Conservation (phyloP, 257 asterid species). For the Leptodermis oblonga region DNA sequence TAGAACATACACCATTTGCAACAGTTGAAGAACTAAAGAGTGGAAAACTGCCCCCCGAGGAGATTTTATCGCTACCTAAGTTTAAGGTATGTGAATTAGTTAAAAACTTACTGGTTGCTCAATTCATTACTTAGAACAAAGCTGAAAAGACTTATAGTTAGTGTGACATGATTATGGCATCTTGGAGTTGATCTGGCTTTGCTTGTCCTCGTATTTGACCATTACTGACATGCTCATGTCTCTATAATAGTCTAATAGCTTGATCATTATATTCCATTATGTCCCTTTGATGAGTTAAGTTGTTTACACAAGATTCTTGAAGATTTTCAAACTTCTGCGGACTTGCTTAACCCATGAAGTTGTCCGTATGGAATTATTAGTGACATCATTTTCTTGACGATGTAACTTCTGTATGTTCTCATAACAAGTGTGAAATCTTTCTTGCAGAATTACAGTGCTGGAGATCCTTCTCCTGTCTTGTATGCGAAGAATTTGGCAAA, state of each 20-base stretch:
- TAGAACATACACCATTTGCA: constrained; percentile 45
- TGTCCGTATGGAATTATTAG: neutral
- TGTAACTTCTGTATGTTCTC: neutral
- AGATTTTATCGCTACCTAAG: constrained; percentile 82
- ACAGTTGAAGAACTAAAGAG: constrained; percentile 59
- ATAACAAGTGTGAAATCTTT: neutral
- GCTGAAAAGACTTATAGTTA: neutral
- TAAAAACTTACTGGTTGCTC: neutral
- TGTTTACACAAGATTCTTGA: neutral
- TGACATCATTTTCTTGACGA: neutral
- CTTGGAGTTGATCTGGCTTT: neutral
- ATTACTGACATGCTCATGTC: neutral
- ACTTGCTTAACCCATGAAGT: neutral
- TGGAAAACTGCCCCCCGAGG: constrained; percentile 91
- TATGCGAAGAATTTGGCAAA: constrained; percentile 86
- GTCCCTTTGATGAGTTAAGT: neutral
- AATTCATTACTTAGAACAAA: neutral
- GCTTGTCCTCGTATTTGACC: neutral
- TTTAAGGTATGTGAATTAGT: constrained; percentile 56
- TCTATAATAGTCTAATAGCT: neutral
- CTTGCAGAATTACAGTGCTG: constrained; percentile 79
- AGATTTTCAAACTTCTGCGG: neutral
- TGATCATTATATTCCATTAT: neutral
- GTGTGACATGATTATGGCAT: neutral
- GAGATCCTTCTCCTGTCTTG: constrained; percentile 73